phyloP scores from a whole-genome alignment of 257 asterid species.

The Nicotiana tomentosiformis region DNA sequence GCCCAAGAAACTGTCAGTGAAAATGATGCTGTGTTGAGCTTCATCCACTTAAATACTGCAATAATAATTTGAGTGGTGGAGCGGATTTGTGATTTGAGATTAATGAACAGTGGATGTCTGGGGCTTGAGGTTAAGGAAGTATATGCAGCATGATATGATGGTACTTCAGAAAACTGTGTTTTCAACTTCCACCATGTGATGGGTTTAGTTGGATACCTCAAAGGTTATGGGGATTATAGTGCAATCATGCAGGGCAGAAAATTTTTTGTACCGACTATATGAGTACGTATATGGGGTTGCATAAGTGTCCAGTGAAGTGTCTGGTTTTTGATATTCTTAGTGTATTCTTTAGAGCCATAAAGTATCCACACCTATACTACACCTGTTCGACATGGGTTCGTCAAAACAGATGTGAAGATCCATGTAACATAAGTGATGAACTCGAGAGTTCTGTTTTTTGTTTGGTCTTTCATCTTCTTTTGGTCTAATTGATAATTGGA shows the following conservation, averaged over 20 bases:
- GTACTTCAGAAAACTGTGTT: neutral
- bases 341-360: neutral
- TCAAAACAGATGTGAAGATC: neutral
- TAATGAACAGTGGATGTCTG: neutral
- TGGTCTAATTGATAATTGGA: neutral
- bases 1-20: neutral
- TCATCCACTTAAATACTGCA: neutral
- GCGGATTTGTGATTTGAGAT: neutral
- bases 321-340: neutral
- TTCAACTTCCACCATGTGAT: too few relatives aligned
- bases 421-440: neutral
- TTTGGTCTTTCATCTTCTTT: neutral
- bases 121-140: neutral
- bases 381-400: neutral
- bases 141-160: neutral
- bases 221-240: neutral
- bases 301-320: neutral
- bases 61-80: neutral
- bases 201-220: too few relatives aligned
- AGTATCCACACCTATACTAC: neutral
- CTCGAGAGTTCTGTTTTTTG: neutral
- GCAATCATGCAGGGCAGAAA: neutral
- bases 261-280: neutral
- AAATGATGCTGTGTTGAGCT: neutral
- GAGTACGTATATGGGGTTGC: neutral